Evolutionary conservation across 2,329 filamentous ascomycete species (phyloP).

Genomic region (Scorias spongiosa): DNA sequence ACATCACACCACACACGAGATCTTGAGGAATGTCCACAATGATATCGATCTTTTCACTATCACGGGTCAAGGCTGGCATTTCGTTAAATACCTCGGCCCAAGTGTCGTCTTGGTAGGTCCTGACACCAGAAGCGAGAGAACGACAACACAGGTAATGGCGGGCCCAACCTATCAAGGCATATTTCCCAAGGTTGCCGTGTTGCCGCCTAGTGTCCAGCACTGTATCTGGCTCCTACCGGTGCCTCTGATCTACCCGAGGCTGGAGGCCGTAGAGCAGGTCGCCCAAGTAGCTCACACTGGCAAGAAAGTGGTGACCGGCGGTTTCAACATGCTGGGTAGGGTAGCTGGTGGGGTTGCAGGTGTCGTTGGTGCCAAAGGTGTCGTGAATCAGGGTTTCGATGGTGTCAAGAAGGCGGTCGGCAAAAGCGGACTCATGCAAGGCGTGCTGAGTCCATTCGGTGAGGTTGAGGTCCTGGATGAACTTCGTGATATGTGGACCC

Average conservation of each 20-base stretch:
- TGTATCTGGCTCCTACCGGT: constrained; percentile 94
- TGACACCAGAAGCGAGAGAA: constrained; percentile 84
- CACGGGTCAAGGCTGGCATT: constrained; percentile 96
- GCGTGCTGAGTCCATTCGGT: constrained; percentile 88
- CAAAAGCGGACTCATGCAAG: constrained; percentile 89
- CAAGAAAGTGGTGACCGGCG: constrained; percentile 91
- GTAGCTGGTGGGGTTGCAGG: constrained; percentile 90
- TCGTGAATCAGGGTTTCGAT: constrained; percentile 83
- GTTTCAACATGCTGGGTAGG: constrained; percentile 91
- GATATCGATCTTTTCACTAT: constrained; percentile 92
- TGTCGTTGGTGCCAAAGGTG: constrained; percentile 85
- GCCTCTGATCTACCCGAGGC: constrained; percentile 74
- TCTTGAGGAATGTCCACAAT: constrained; percentile 74
- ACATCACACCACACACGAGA: constrained; percentile 89
- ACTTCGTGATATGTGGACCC: constrained; percentile 92
- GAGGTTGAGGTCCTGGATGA: constrained; percentile 92
- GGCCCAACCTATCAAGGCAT: constrained; percentile 94
- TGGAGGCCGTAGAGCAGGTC: constrained; percentile 83
- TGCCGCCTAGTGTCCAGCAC: constrained; percentile 88
- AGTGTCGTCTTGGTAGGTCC: constrained; percentile 79
- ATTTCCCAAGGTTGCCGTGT: constrained; percentile 83
- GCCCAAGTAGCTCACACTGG: constrained; percentile 84
- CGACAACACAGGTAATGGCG: constrained; percentile 80
- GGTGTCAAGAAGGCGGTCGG: constrained; percentile 94
- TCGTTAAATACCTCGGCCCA: constrained; percentile 89